Conservation (phyloP, 2,329 filamentous ascomycete species). For the Colletotrichum melonis region DNA sequence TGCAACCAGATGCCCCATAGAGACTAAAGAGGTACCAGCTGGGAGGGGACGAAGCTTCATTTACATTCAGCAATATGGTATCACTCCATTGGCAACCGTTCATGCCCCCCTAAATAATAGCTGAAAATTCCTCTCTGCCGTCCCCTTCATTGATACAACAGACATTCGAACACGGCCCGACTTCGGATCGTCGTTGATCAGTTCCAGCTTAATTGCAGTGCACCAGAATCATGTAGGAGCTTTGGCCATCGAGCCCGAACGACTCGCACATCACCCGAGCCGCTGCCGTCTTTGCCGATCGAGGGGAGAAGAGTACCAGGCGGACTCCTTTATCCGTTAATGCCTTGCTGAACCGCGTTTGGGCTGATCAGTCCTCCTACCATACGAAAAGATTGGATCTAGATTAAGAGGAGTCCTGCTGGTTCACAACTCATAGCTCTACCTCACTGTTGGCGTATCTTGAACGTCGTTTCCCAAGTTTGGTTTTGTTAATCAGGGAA, state of each 20-base stretch:
- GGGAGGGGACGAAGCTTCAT: too few species aligned
- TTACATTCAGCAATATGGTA: too few species aligned
- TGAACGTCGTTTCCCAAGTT: too few species aligned
- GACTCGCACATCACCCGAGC: neutral
- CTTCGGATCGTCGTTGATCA: neutral
- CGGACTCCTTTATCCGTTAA: neutral
- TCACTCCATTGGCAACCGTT: too few species aligned
- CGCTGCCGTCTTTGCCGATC: neutral
- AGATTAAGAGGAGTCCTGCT: neutral
- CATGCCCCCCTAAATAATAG: neutral
- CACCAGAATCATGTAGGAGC: neutral
- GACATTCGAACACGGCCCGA: neutral
- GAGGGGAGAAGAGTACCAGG: neutral
- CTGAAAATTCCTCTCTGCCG: neutral
- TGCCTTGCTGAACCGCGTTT: too few species aligned
- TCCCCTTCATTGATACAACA: neutral
- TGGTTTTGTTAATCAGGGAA: too few species aligned
- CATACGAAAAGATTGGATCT: neutral
- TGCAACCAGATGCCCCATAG: too few species aligned
- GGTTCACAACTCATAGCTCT: neutral
- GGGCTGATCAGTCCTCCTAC: neutral
- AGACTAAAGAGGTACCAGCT: too few species aligned
- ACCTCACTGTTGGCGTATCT: too few species aligned
- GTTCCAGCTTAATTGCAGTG: neutral
- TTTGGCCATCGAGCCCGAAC: neutral